phyloP scores from a whole-genome alignment of 208 protist genomes.

The Trypanosoma brucei region DNA sequence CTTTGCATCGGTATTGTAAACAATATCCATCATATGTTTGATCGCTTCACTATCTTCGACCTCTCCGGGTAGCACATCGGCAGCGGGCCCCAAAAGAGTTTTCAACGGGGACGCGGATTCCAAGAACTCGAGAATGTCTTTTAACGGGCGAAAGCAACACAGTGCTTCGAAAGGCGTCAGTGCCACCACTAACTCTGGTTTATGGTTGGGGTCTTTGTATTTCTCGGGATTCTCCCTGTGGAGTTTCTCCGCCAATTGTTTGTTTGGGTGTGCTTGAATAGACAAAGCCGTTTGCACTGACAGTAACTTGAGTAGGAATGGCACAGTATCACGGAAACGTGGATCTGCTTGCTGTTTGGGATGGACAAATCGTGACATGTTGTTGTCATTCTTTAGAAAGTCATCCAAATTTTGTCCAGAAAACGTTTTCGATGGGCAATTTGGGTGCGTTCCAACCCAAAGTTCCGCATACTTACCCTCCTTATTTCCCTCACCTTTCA shows the following conservation, averaged over 20 bases:
- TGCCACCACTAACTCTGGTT: conserved; percentile 96
- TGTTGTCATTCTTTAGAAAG: conserved; percentile 41
- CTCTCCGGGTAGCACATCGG: conserved; percentile 27
- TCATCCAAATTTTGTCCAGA: conserved; percentile 48
- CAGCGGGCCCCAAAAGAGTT: conserved; percentile 8
- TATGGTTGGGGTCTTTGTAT: conserved; percentile 98
- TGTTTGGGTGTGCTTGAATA: conserved; percentile 97
- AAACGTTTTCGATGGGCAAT: conserved; percentile 68
- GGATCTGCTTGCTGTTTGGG: conserved; percentile 31
- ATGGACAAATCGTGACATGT: conserved; percentile 50
- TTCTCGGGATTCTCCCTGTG: conserved; percentile 85
- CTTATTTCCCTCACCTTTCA: conserved; percentile 44
- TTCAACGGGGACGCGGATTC: conserved; percentile 46
- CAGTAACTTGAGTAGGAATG: conserved; percentile 97
- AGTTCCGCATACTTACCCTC: conserved; percentile 91
- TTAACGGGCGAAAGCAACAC: conserved; percentile 93
- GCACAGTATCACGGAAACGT: conserved; percentile 74
- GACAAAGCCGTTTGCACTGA: conserved; percentile 95
- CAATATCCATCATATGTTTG: conserved; percentile 55
- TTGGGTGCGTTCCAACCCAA: conserved; percentile 97
- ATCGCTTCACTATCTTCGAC: conserved; percentile 44
- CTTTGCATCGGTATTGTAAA: conserved; percentile 48
- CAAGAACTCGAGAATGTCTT: conserved; percentile 80
- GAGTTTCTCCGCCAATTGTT: conserved; percentile 88
- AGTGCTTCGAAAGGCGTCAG: conserved; percentile 93